Evolutionary conservation across 2,329 filamentous ascomycete species (phyloP), one percentile per base, ranked within the genome.

Genomic region (Sphaerulina musiva): DNA sequence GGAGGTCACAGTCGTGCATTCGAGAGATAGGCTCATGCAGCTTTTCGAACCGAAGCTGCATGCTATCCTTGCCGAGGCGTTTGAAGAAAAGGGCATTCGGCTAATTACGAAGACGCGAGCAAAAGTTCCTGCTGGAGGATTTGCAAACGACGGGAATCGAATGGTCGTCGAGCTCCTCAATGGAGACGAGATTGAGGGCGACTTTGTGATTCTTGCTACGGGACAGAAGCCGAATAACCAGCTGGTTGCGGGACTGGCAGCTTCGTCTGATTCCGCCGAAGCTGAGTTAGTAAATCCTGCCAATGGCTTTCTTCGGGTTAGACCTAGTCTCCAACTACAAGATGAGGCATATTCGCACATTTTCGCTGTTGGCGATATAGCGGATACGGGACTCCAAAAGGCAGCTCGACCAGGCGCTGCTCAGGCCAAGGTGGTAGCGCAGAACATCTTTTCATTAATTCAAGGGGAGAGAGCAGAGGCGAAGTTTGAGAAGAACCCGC

Each of bases 361-460:
- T 2, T 86, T 82, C 60, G 79, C 78, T 1, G 77, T 81, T n/a
- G 84, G 84, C 14, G 83, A 86, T 58, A 80, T 87, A 4, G 77
- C 81, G 3, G 78, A 80, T 26, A 68, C 67, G 4, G 76, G 75
- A 1, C 73, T 74, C 0, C 77, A 77, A 5, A 83, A 83, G 63
- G 70, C 68, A 41, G 80, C 77, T 0, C 73, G 81, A 8, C 76
- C 80, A 0, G 80, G 79, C 0, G 72, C 73, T 43, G 70, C 73
- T 9, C 83, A 86, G 62, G 79, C 77, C 2, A 69, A 72, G 31
- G 62, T 80, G 3, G 80, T 76, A 0, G 75, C 75, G 1, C 73
- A 76, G 39, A 86, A 85, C 57, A 73, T 85, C 14, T 62, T 81
- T 2, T 68, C 73, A 1, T 68, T 72, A 0, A 74, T 78, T 0